These are phyloP conservation scores for Venturia asperata DNA, from an alignment of 2,329 filamentous ascomycete genomes.

Conservation along the genomic window DNA sequence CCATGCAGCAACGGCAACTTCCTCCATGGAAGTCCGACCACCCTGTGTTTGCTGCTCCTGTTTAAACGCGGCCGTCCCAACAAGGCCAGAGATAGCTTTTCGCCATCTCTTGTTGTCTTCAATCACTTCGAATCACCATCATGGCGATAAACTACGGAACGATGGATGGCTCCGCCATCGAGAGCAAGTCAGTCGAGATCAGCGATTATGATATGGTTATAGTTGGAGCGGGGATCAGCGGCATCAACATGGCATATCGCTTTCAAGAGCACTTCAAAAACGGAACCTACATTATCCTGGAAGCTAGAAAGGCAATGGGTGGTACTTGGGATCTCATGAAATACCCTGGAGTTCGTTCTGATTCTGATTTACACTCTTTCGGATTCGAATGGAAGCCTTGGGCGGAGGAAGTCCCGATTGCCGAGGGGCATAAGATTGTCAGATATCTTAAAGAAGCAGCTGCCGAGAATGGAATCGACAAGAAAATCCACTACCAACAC, in stretches of 20 bases:
- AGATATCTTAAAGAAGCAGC: slow-evolving; percentile 41
- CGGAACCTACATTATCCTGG: slow-evolving; percentile 59
- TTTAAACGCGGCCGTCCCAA: background rate
- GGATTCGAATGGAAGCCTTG: slow-evolving; percentile 66
- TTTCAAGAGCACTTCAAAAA: slow-evolving; percentile 52
- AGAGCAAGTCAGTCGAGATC: slow-evolving; percentile 9
- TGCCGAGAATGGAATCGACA: slow-evolving; percentile 39
- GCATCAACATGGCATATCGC: slow-evolving; percentile 67
- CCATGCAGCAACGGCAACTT: background rate
- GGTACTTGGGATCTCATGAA: slow-evolving; percentile 67
- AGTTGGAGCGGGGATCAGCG: slow-evolving; percentile 66
- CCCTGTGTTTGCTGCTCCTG: background rate
- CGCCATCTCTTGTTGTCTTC: background rate
- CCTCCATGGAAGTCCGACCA: background rate
- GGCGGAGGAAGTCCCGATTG: slow-evolving; percentile 44
- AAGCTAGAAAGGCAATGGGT: slow-evolving; percentile 58
- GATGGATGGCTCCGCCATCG: background rate
- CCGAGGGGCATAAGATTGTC: slow-evolving; percentile 38
- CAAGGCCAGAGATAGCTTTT: background rate
- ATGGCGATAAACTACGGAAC: slow-evolving; percentile 4
- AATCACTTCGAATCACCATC: background rate
- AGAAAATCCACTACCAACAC: slow-evolving; percentile 40
- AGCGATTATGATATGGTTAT: slow-evolving; percentile 47
- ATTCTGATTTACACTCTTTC: slow-evolving; percentile 45
- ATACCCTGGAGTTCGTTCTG: slow-evolving; percentile 60